Percentiles rank a stretch among this genome's conserved stretches.
Evolutionary conservation across 805 yeast genomes (phyloP).

Genomic region (Saccharomycopsis guyanensis): DNA sequence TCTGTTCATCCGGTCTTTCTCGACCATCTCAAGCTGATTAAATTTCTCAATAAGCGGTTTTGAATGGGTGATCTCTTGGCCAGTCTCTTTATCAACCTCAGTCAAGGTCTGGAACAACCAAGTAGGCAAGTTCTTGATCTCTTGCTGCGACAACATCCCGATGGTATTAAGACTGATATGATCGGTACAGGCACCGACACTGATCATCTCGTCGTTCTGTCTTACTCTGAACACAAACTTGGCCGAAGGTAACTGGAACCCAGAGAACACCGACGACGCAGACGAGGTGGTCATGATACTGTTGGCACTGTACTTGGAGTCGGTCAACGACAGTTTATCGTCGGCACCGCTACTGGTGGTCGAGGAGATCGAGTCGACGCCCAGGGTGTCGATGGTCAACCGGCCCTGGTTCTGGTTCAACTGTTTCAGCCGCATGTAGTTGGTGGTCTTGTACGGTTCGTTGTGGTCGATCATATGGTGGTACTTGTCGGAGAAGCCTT

Average conservation of each 20-base stretch:
- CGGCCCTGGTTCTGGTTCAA: background rate
- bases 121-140: constrained; percentile 34
- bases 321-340: background rate
- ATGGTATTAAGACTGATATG: constrained; percentile 18
- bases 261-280: constrained; percentile 30
- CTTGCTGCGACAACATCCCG: constrained; percentile 22
- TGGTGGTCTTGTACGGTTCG: constrained; percentile 17
- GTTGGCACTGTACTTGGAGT: constrained; percentile 7
- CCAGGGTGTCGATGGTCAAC: background rate
- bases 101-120: constrained; percentile 41
- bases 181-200: constrained; percentile 18
- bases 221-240: constrained; percentile 37
- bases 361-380: no score
- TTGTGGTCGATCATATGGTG: constrained; percentile 25
- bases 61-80: background rate
- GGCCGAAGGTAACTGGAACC: constrained; percentile 46
- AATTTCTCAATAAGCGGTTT: constrained; percentile 40
- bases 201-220: constrained; percentile 45
- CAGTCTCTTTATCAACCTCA: background rate
- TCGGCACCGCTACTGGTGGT: background rate
- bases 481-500: constrained; percentile 28
- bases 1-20: constrained; percentile 54
- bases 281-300: constrained; percentile 14
- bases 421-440: constrained; percentile 4
- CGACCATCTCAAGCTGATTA: constrained; percentile 58